Base-by-base conservation (phyloP, 139 green algal species). In the Diplosphaera chodatii region DNA sequence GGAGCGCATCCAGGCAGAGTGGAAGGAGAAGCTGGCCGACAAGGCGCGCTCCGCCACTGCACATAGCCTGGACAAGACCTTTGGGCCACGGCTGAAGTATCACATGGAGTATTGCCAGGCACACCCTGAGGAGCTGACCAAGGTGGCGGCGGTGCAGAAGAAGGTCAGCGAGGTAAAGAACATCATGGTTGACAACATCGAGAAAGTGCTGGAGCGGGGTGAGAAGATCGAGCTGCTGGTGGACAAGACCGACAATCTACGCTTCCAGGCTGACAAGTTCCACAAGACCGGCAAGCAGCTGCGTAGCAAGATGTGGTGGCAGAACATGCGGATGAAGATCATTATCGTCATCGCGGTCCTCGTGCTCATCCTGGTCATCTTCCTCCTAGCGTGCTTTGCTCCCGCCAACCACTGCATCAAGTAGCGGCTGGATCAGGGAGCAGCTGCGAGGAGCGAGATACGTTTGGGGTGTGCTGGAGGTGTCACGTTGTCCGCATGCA, bases 101-200 rank as follows among this genome's bases (percentile, higher is more conserved):
- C 90, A 96, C 77, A 97, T 98, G 90, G 89, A 98, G 66, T 97
- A 94, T 69, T 94, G 86, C 80, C 89, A 87, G 69, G 81, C 85
- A 32, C 90, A 98, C 71, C 94, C 94, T 40, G 95, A 98, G 64
- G 91, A 97, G 72, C 83, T 98, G 37, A 93, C 81, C 63, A 94
- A 94, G 67, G 84, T 97, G 15, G 86, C 87, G 8, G 83, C 84
- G 18, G 91, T 97, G 63, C 93, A 98, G 72, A 87, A 88, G 32
- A 94, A 94, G n/a, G n/a, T n/a, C n/a, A n/a, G n/a, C n/a, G n/a
- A n/a, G n/a, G n/a, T n/a, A 67, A 98, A 98, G 80, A 88, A 90
- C 76, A 92, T 98, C 74, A 98, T 98, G 94, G 93, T 94, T 48
- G 92, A 98, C 32, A 98, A 98, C 86, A 98, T 98, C 41, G 94